phyloP scores from a whole-genome alignment of 2,329 filamentous ascomycete genomes.

The Sporothrix pseudoabietina region DNA sequence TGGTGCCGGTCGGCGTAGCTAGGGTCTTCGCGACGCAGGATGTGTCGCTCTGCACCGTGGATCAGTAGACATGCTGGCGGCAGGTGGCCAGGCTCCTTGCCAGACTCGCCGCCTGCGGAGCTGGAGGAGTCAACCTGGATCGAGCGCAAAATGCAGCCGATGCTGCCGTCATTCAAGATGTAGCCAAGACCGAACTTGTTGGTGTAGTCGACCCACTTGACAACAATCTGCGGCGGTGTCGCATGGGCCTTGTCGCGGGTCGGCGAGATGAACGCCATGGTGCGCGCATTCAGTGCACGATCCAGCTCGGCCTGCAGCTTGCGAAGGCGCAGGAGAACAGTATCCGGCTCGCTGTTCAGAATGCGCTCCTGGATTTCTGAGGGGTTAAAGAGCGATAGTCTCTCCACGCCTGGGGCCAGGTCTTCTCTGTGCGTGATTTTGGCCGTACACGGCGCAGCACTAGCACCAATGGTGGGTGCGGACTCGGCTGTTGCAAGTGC shows the following conservation, averaged over 20 bases:
- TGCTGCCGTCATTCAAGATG: constrained; percentile 77
- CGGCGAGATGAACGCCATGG: constrained; percentile 59
- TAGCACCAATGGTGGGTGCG: constrained; percentile 2
- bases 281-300: constrained; percentile 63
- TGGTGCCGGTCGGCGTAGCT: constrained; percentile 61
- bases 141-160: constrained; percentile 68
- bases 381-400: constrained; percentile 58
- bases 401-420: background rate
- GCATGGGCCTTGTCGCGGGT: constrained; percentile 60
- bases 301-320: constrained; percentile 63
- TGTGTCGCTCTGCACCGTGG: constrained; percentile 69
- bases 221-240: constrained; percentile 64
- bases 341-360: constrained; percentile 58
- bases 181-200: constrained; percentile 85
- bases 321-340: constrained; percentile 58
- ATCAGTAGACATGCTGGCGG: constrained; percentile 74
- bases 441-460: background rate
- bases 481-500: background rate
- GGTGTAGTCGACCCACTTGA: constrained; percentile 87
- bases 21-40: constrained; percentile 61
- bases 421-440: constrained; percentile 2
- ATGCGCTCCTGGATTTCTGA: constrained; percentile 55
- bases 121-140: constrained; percentile 45
- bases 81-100: constrained; percentile 49
- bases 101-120: background rate